phyloP scores from a whole-genome alignment of 257 asterid genomes.

The Coffea eugenioides region DNA sequence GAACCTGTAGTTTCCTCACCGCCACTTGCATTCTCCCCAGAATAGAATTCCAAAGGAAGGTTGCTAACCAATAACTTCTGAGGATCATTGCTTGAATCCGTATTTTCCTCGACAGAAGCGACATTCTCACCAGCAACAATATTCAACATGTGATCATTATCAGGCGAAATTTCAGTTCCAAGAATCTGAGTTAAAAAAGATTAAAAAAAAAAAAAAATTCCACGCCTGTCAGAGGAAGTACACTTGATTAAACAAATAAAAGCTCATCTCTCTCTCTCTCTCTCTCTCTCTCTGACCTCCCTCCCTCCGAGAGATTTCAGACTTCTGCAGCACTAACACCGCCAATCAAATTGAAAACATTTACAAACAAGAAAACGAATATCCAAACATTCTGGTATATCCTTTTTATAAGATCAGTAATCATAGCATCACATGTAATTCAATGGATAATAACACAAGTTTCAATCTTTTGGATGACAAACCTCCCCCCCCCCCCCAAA shows the following conservation, averaged over 20 bases:
- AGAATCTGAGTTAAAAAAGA: constrained; percentile 50
- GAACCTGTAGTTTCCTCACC: constrained; percentile 52
- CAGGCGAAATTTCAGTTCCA: constrained; percentile 43
- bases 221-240: constrained; percentile 38
- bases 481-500: too few species aligned
- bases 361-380: neutral
- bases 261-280: neutral
- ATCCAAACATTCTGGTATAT: neutral
- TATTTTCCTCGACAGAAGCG: constrained; percentile 43
- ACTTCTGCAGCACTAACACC: neutral
- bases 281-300: neutral
- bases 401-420: neutral
- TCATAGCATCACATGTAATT: too few species aligned
- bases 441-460: neutral
- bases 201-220: constrained; percentile 5
- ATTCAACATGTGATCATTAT: constrained; percentile 34
- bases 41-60: constrained; percentile 32
- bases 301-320: neutral
- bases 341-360: neutral
- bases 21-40: constrained; percentile 31
- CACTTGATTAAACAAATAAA: neutral
- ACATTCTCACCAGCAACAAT: constrained; percentile 32
- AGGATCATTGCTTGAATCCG: constrained; percentile 38
- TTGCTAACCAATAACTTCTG: constrained; percentile 21
- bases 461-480: neutral